Evolutionary conservation across 306 rosid species (phyloP), one percentile per base, ranked within the genome.

Genomic region (Vigna unguiculata): DNA sequence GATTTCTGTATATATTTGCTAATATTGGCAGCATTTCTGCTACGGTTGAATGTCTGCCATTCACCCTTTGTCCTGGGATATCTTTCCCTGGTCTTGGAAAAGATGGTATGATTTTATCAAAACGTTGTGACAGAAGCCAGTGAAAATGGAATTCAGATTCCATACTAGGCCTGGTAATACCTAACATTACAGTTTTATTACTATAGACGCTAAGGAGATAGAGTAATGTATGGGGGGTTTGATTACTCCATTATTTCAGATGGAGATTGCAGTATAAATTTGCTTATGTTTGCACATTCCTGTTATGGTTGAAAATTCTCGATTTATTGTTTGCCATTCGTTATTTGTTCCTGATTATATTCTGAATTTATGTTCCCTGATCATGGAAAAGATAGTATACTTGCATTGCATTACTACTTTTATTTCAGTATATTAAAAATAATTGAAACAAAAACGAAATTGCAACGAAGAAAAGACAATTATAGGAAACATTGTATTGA

Each of bases 1-100:
- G 9, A 13, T 46, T 69, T 40, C 43, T 69, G 16, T 21, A 13
- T 71, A 24, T n/a, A 48, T 62, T 71, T 69, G 9, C 34, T 41
- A 24, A 30, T 57, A 20, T 34, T 0, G 16, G 60, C 40, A 45
- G 34, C 32, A 36, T 53, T 49, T 41, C 54, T 60, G 2, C 49
- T 38, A 12, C 36, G 2, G 38, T 16, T 16, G 0, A n/a, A 72
- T 36, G 38, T 52, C 36, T 51, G 24, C 17, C 62, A 19, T 40
- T 47, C 62, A 59, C 71, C 28, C 15, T 12, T 41, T 9, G 15
- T 58, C 28, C 8, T 41, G 20, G 17, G 41, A 28, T 59, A 40
- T 51, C 34, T 9, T 51, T 28, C 38, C 49, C 51, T 67, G 1
- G 15, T 69, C 36, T 17, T 38, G 19, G n/a, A 43, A 32, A 58